A percentile compares a stretch with the other conserved stretches of the same genome.
phyloP scores from a whole-genome alignment of 495 filamentous ascomycete species.

The Aspergillus egyptiacus region DNA sequence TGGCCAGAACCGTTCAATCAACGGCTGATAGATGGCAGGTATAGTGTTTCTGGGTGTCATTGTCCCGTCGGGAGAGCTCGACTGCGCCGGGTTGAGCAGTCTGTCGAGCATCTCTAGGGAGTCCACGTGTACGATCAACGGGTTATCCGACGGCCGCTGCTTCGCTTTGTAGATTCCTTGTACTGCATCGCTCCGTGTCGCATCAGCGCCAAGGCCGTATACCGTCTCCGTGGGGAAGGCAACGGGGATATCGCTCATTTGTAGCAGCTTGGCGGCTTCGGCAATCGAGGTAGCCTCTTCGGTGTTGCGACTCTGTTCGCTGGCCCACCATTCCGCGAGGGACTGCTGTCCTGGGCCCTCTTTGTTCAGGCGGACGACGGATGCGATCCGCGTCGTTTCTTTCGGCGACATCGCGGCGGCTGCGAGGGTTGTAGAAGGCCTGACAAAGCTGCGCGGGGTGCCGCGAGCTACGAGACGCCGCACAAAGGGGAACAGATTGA shows the following conservation, averaged over 20 bases:
- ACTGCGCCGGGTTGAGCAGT: slow-evolving; percentile 44
- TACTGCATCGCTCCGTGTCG: slow-evolving; percentile 78
- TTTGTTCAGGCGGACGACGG: slow-evolving; percentile 39
- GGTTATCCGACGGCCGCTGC: slow-evolving; percentile 85
- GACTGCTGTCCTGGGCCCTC: slow-evolving; percentile 33
- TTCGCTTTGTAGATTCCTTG: slow-evolving; percentile 87
- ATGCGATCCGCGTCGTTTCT: slow-evolving; percentile 32
- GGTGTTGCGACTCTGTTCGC: slow-evolving; percentile 32
- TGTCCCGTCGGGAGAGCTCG: slow-evolving; percentile 16
- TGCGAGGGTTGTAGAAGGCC: slow-evolving; percentile 21
- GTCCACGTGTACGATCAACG: slow-evolving; percentile 85
- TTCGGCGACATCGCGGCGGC: slow-evolving; percentile 17
- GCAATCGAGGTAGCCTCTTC: slow-evolving; percentile 35
- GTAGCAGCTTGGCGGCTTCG: slow-evolving; percentile 57
- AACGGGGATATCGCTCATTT: slow-evolving; percentile 62
- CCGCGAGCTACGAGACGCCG: slow-evolving; percentile 30
- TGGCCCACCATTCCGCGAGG: slow-evolving; percentile 43
- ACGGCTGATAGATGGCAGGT: slow-evolving; percentile 71
- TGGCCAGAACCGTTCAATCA: slow-evolving; percentile 88
- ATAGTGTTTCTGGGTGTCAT: slow-evolving; percentile 45
- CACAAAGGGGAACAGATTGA: slow-evolving; percentile 29
- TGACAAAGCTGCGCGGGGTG: slow-evolving; percentile 29
- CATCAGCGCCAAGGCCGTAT: slow-evolving; percentile 93
- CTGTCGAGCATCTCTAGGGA: slow-evolving; percentile 71
- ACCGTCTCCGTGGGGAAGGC: slow-evolving; percentile 98